Evolutionary conservation across 2,329 filamentous ascomycete species (phyloP).

Genomic region (Aspergillus versicolor): DNA sequence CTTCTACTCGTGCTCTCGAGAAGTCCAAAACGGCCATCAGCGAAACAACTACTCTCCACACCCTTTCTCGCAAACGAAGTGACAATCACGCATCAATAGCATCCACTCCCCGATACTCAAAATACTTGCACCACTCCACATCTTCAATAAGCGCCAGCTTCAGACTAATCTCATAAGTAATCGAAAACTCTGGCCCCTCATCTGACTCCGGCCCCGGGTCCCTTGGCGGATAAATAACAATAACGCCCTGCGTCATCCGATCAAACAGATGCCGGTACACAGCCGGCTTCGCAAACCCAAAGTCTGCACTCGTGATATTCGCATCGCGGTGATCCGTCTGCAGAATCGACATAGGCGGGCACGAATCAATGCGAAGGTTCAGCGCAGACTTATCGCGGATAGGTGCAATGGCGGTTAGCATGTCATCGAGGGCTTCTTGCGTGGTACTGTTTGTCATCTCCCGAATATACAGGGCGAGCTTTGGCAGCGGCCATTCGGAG

Average conservation of each 20-base stretch:
- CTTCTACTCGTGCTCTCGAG: background rate
- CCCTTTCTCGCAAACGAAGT: too few relatives aligned
- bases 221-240: conserved; percentile 32
- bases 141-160: conserved; percentile 33
- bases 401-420: conserved; percentile 32
- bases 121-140: conserved; percentile 36
- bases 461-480: conserved; percentile 40
- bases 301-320: conserved; percentile 29
- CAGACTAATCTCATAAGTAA: conserved; percentile 38
- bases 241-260: conserved; percentile 23
- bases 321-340: conserved; percentile 40
- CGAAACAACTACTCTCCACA: conserved; percentile 27
- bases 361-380: conserved; percentile 34
- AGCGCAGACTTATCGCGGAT: conserved; percentile 40
- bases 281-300: conserved; percentile 38
- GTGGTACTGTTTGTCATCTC: conserved; percentile 37
- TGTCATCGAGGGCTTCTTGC: conserved; percentile 29
- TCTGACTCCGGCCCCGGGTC: conserved; percentile 25
- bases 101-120: conserved; percentile 41
- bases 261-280: conserved; percentile 36
- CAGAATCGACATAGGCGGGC: conserved; percentile 38
- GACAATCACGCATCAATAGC: conserved; percentile 1
- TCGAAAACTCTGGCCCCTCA: conserved; percentile 37
- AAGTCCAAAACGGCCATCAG: background rate
- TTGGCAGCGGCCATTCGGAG: conserved; percentile 35